A percentile compares a stretch with the other conserved stretches of the same genome.
Conservation (phyloP, 768 basidiomycete genomes). For the Chiua virens region DNA sequence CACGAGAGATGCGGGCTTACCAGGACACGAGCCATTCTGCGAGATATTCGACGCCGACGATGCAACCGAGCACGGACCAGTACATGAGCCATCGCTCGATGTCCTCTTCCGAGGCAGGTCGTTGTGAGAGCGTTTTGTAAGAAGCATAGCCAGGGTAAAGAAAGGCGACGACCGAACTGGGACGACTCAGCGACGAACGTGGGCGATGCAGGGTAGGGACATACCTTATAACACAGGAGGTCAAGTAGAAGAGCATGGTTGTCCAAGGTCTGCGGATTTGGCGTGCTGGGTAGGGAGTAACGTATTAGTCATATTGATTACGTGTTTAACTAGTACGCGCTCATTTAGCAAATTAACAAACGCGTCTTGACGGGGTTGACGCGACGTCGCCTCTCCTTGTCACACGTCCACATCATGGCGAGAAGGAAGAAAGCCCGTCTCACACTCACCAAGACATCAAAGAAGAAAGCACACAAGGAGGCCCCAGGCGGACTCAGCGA, state of each 20-base stretch:
- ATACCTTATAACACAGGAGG: slow-evolving; percentile 43
- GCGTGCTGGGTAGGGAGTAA: not conserved
- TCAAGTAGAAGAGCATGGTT: slow-evolving; percentile 43
- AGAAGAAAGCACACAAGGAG: not conserved
- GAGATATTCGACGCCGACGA: slow-evolving; percentile 78
- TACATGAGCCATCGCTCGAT: slow-evolving; percentile 97
- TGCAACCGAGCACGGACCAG: slow-evolving; percentile 87
- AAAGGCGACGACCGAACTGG: slow-evolving; percentile 72
- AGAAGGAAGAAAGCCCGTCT: slow-evolving; percentile 20
- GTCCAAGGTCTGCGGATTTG: not conserved
- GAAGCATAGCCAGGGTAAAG: slow-evolving; percentile 94
- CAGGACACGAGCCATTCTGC: slow-evolving; percentile 88
- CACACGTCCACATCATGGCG: slow-evolving; percentile 18
- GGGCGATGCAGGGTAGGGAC: slow-evolving; percentile 28
- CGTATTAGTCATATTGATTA: slow-evolving; percentile 21
- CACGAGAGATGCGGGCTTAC: slow-evolving; percentile 42
- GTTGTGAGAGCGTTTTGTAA: slow-evolving; percentile 89
- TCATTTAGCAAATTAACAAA: slow-evolving; percentile 25
- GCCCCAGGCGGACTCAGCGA: slow-evolving; percentile 5
- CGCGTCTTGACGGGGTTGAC: slow-evolving; percentile 20
- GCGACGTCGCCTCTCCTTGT: slow-evolving; percentile 14
- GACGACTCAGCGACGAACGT: not conserved
- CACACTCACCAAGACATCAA: slow-evolving; percentile 15
- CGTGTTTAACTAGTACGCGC: slow-evolving; percentile 19
- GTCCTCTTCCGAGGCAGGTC: slow-evolving; percentile 82